Conservation (phyloP, 140 eudicot genomes). For the Bidens hawaiensis region DNA sequence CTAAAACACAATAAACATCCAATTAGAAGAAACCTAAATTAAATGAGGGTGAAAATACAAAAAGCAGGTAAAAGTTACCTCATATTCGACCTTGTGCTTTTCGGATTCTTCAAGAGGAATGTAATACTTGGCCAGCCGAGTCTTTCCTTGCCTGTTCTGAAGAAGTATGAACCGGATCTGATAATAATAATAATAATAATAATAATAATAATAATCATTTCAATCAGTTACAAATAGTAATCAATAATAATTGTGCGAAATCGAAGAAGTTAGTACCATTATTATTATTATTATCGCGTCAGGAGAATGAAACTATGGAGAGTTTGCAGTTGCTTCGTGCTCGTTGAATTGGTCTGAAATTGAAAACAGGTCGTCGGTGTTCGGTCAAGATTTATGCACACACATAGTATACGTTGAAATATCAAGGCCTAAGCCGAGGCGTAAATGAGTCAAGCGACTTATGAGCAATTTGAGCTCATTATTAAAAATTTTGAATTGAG, state of each 20-base stretch:
- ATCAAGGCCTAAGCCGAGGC: too few species aligned
- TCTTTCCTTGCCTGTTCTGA: constrained; percentile 97
- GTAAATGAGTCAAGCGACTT: too few species aligned
- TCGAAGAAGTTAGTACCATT: constrained; percentile 11
- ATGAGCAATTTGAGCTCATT: too few species aligned
- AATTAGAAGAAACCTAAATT: neutral
- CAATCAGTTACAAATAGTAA: neutral
- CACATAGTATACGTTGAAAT: neutral
- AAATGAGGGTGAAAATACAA: neutral
- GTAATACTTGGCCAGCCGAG: constrained; percentile 92
- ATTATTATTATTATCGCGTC: constrained; percentile 12
- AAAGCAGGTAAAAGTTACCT: constrained; percentile 37
- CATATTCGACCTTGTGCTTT: constrained; percentile 95
- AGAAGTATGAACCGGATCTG: constrained; percentile 92
- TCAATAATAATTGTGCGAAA: neutral
- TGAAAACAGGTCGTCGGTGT: neutral
- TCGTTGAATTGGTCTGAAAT: neutral
- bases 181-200: too few species aligned
- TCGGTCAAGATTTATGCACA: neutral
- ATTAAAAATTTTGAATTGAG: too few species aligned
- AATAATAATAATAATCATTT: too few species aligned
- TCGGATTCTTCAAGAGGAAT: constrained; percentile 97
- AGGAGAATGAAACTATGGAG: constrained; percentile 1
- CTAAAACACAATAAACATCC: constrained; percentile 6
- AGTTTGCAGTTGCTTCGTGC: neutral